Conservation (phyloP, 1,139 yeast species). For the Geotrichum bryndzae region DNA sequence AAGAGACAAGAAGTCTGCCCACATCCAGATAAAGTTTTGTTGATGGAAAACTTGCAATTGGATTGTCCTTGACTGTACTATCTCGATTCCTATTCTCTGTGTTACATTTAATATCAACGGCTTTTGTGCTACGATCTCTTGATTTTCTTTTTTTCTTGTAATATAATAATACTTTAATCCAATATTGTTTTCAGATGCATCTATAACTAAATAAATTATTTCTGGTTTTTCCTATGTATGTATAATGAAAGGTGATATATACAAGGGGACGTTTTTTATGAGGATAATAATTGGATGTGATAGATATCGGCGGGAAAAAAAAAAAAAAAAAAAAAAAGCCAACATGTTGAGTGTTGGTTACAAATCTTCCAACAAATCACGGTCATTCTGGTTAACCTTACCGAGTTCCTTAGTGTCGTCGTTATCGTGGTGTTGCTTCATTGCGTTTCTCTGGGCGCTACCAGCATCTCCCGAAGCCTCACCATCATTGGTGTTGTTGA, state of each 20-base stretch:
- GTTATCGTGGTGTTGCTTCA: neutral
- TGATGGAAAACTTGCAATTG: no score
- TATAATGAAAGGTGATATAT: neutral
- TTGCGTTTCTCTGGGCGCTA: conserved; percentile 9
- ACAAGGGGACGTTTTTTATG: neutral
- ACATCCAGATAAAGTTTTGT: no score
- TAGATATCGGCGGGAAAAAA: neutral
- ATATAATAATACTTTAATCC: neutral
- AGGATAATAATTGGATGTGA: neutral
- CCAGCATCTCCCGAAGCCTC: conserved; percentile 32
- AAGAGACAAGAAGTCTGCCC: no score
- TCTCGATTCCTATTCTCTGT: no score
- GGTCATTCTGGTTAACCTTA: conserved; percentile 34
- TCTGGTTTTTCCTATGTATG: neutral
- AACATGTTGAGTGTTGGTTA: neutral
- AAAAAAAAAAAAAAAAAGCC: conserved; percentile 7
- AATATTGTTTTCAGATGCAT: neutral
- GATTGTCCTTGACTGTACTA: no score
- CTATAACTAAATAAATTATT: neutral
- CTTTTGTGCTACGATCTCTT: neutral
- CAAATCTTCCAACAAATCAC: conserved; percentile 35
- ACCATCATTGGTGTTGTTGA: conserved; percentile 23
- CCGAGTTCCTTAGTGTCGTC: conserved; percentile 13
- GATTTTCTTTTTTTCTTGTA: neutral
- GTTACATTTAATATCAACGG: neutral